These are phyloP conservation scores for Coniella vitis DNA, from an alignment of 2,329 filamentous ascomycete genomes.

Conservation along the genomic window DNA sequence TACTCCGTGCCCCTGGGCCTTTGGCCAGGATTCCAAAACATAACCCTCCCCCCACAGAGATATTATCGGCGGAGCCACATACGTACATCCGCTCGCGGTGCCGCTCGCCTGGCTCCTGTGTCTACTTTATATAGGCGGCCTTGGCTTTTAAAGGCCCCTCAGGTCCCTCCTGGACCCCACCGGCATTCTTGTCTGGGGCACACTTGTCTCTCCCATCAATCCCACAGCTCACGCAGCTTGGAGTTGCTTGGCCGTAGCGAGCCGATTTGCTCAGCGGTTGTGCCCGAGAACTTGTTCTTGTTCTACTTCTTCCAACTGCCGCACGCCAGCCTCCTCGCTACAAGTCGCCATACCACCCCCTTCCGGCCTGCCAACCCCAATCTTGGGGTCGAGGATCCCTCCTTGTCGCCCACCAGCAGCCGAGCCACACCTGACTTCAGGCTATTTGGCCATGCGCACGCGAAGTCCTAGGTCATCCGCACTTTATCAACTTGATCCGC, in stretches of 20 bases:
- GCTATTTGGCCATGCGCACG: slow-evolving; percentile 13
- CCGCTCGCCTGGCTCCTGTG: background rate
- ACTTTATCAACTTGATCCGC: slow-evolving; percentile 5
- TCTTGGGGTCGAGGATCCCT: slow-evolving; percentile 2
- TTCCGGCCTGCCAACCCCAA: slow-evolving; percentile 4
- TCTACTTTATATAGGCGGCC: background rate
- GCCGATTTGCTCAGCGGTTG: background rate
- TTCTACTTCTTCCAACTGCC: background rate
- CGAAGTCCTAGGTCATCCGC: slow-evolving; percentile 3
- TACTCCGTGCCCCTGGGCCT: slow-evolving; percentile 5
- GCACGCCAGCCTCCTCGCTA: background rate
- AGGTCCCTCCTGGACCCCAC: background rate
- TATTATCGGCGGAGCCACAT: background rate
- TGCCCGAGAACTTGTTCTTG: background rate
- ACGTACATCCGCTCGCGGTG: background rate
- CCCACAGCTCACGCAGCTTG: background rate
- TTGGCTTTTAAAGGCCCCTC: background rate
- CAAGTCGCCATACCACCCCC: background rate
- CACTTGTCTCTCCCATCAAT: background rate
- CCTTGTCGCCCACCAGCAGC: background rate
- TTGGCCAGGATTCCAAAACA: background rate
- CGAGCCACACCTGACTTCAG: slow-evolving; percentile 2
- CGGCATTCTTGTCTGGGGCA: background rate
- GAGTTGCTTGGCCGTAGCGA: background rate
- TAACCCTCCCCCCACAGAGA: background rate